Conservation (phyloP, 2,329 filamentous ascomycete species). For the Aureobasidium sp. region DNA sequence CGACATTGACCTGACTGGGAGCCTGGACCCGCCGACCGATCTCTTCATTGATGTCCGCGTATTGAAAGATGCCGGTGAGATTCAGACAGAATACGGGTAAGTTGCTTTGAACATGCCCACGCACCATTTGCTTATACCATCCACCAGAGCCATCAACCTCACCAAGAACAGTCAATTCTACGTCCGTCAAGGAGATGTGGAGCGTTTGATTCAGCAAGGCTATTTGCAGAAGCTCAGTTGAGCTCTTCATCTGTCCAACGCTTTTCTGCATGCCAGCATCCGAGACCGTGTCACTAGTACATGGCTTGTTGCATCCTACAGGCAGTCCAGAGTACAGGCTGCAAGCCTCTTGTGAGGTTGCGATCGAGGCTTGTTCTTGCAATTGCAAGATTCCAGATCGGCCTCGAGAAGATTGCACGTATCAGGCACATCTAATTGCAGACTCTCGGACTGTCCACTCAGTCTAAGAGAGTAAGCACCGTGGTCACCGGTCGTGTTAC, state of each 20-base stretch:
- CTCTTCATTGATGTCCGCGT: constrained; percentile 96
- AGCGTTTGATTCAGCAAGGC: constrained; percentile 85
- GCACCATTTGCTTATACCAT: constrained; percentile 12
- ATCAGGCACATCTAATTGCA: neutral
- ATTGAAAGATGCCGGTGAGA: constrained; percentile 92
- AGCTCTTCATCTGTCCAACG: constrained; percentile 25
- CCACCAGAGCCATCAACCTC: constrained; percentile 73
- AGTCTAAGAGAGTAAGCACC: neutral
- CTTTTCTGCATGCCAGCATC: neutral
- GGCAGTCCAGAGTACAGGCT: neutral
- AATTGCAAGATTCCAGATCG: neutral
- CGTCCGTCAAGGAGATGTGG: constrained; percentile 90
- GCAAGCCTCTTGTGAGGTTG: neutral
- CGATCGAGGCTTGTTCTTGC: neutral
- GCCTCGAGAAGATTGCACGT: neutral
- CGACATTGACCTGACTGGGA: constrained; percentile 90
- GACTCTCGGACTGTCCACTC: neutral
- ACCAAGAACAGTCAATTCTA: constrained; percentile 99
- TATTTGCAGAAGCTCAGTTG: constrained; percentile 86
- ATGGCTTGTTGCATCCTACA: neutral
- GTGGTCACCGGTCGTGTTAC: neutral
- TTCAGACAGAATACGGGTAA: constrained; percentile 97
- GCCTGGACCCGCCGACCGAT: constrained; percentile 86
- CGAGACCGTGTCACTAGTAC: neutral
- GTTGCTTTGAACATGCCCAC: constrained; percentile 26